Percentiles rank a stretch among this genome's conserved stretches.
Evolutionary conservation across 192 early-diverging fungal genomes (phyloP).

Genomic region (Geranomyces michiganensis): DNA sequence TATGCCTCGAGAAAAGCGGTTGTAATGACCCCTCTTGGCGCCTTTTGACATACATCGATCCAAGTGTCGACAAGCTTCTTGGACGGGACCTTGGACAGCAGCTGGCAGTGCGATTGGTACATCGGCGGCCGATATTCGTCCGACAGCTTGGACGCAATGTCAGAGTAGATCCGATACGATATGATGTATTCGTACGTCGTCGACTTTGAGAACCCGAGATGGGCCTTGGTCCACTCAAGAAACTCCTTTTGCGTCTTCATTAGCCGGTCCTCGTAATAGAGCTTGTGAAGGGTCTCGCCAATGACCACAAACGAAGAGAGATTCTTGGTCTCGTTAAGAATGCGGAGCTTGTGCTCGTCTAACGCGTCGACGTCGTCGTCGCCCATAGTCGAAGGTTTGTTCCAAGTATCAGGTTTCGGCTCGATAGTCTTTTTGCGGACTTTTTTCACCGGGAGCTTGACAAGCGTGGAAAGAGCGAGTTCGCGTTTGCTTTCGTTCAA

Average conservation of each 20-base stretch:
- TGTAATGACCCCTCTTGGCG: slow-evolving; percentile 53
- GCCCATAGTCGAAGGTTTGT: slow-evolving; percentile 1
- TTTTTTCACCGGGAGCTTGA: slow-evolving; percentile 8
- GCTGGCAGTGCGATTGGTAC: slow-evolving; percentile 60
- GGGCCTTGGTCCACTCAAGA: slow-evolving; percentile 59
- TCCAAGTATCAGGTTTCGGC: slow-evolving; percentile 16
- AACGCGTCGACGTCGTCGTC: slow-evolving; percentile 14
- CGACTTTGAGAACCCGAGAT: slow-evolving; percentile 57
- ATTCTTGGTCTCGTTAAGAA: slow-evolving; percentile 50
- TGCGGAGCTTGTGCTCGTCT: slow-evolving; percentile 40
- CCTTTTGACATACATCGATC: slow-evolving; percentile 50
- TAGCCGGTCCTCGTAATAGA: slow-evolving; percentile 58
- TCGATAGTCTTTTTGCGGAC: slow-evolving; percentile 16
- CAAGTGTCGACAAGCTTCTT: slow-evolving; percentile 54
- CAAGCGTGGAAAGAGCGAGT: too few species aligned
- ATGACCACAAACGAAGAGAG: slow-evolving; percentile 59
- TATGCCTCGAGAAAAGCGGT: slow-evolving; percentile 51
- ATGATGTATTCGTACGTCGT: slow-evolving; percentile 66
- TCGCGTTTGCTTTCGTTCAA: neutral
- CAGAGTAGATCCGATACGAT: slow-evolving; percentile 54
- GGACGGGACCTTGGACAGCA: slow-evolving; percentile 57
- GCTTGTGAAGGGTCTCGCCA: slow-evolving; percentile 56
- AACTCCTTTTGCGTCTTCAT: slow-evolving; percentile 60
- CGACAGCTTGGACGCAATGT: slow-evolving; percentile 51
- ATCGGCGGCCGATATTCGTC: slow-evolving; percentile 47